Evolutionary conservation across 108 stramenopile species (phyloP), one percentile per base, ranked within the genome.

Genomic region (Cyclotella sp.): DNA sequence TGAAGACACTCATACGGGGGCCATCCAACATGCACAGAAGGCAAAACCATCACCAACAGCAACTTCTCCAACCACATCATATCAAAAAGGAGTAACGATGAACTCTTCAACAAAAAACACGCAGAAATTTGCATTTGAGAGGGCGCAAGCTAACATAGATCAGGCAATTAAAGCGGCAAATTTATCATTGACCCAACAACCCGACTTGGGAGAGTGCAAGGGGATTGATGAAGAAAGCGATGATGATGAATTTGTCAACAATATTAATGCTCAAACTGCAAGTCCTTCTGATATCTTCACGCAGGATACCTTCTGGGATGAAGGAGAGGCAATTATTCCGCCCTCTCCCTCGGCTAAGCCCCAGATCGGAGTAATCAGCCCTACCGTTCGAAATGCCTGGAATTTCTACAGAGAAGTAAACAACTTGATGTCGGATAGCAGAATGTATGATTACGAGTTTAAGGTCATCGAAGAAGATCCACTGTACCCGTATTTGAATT

Each of bases 401-500:
- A 63, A 28, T 30, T 82, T 73, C 63, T 82, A 78, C 41, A 26
- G 49, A 16, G 24, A 65, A 27, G 49, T 82, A 19, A 73, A 78
- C 53, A 42, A 39, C 27, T 64, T 82, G 13, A 66, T 82, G 16
- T 73, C 65, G 29, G 74, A 82, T 9, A 77, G 75, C 30, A 72
- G 77, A 18, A 54, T 66, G n/a, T 82, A 82, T 52, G 81, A 82
- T 15, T 72, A 82, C 57, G 63, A 66, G 45, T 82, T 70, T 52
- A 24, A 63, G 15, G n/a, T 14, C 9, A 40, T 82, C 28, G 71
- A 82, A 66, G 55, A 78, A 9, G 81, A 82, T 47, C 81, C 81
- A 27, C 65, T 82, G 6, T 82, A 82, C 22, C 77, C 81, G 21
- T 82, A 82, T 27, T 62, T 82, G 21, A 67, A 82, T 65, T 78